Percentiles rank a stretch among this genome's conserved stretches.
Evolutionary conservation across 2,329 filamentous ascomycete genomes (phyloP).

Genomic region (Cladosporium sp.): DNA sequence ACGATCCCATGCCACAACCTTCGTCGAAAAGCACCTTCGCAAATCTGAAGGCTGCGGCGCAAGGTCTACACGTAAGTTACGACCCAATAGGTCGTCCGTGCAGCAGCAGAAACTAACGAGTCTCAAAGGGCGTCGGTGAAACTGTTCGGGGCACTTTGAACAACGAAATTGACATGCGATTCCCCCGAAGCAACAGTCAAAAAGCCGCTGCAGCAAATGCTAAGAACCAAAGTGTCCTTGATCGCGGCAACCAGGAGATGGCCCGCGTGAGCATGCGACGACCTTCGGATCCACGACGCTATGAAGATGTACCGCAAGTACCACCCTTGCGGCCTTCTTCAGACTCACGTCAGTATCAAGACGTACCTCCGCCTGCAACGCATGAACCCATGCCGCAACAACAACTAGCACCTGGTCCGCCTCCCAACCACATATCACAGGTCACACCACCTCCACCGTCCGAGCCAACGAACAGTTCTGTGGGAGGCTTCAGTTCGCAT

Average conservation of each 20-base stretch:
- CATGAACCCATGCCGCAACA: background rate
- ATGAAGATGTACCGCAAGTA: background rate
- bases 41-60: constrained; percentile 28
- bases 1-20: constrained; percentile 7
- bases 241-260: constrained; percentile 25
- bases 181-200: constrained; percentile 25
- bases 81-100: background rate
- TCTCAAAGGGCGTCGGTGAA: constrained; percentile 30
- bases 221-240: constrained; percentile 27
- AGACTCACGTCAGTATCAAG: too few relatives aligned
- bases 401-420: background rate
- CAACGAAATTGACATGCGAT: constrained; percentile 27
- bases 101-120: background rate
- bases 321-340: background rate
- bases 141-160: constrained; percentile 31
- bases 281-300: background rate
- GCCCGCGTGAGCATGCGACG: background rate
- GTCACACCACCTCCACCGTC: background rate
- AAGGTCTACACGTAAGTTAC: constrained; percentile 28
- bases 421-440: background rate
- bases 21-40: constrained; percentile 12
- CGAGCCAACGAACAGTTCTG: background rate
- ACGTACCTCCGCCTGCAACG: background rate
- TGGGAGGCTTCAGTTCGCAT: background rate
- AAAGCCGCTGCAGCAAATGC: constrained; percentile 24